A percentile compares a stretch with the other conserved stretches of the same genome.
Evolutionary conservation across 306 rosid species (phyloP).

Genomic region (Fragaria nilgerrensis): DNA sequence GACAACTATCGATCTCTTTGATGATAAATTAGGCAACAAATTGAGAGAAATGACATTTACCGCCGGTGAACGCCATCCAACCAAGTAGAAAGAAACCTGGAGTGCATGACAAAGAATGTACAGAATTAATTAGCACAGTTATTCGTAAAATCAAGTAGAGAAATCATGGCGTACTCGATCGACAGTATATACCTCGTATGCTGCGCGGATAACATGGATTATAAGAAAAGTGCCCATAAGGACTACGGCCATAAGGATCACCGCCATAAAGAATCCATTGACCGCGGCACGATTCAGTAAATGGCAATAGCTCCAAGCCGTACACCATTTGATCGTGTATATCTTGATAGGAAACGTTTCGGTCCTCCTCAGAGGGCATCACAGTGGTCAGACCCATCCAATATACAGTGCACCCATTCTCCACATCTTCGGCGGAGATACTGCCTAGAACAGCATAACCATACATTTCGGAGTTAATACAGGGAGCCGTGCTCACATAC

Average conservation of each 20-base stretch:
- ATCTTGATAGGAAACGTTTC: neutral
- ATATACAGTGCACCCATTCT: neutral
- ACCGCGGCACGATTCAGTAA: neutral
- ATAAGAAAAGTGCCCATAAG: no score
- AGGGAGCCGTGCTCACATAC: neutral
- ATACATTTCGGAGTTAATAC: neutral
- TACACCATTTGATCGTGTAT: neutral
- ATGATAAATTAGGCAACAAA: neutral
- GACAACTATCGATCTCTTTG: neutral
- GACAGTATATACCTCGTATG: neutral
- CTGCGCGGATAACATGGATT: neutral
- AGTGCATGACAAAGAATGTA: neutral
- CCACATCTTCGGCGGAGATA: neutral
- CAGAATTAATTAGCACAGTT: neutral
- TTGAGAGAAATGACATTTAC: neutral
- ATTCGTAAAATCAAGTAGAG: neutral
- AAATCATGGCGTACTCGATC: neutral
- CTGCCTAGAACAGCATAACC: neutral
- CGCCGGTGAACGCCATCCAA: fast-evolving
- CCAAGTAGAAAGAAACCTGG: neutral
- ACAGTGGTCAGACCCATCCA: neutral
- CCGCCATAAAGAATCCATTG: no score
- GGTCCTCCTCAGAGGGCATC: fast-evolving
- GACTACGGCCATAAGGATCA: no score
- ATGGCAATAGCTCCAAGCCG: no score